A percentile compares a stretch with the other conserved stretches of the same genome.
Conservation (phyloP, 2,329 filamentous ascomycete genomes). For the Colletotrichum godetiae region DNA sequence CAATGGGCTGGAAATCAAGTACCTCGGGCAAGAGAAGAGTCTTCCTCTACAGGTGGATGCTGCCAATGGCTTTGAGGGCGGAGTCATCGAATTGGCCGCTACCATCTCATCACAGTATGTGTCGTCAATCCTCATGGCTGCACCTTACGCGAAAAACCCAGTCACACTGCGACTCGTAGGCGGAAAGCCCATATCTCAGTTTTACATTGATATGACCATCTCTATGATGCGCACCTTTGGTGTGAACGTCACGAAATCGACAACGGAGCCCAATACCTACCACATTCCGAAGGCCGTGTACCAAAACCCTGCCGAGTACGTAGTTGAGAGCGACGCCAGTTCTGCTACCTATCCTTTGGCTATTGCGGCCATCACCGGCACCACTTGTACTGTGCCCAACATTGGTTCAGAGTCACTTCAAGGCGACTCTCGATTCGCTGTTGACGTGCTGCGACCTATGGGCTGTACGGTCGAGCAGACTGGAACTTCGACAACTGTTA, state of each 20-base stretch:
- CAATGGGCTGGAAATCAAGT: conserved; percentile 90
- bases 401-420: conserved; percentile 93
- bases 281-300: conserved; percentile 90
- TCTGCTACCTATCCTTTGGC: conserved; percentile 97
- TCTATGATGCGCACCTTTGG: conserved; percentile 97
- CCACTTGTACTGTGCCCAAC: conserved; percentile 94
- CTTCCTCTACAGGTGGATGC: conserved; percentile 87
- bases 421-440: conserved; percentile 92
- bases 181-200: conserved; percentile 97
- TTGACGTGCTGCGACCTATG: conserved; percentile 92
- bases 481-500: conserved; percentile 88
- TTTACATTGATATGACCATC: conserved; percentile 99
- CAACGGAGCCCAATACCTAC: conserved; percentile 88
- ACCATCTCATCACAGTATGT: conserved; percentile 99
- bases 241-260: conserved; percentile 80
- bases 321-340: conserved; percentile 96
- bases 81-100: conserved; percentile 89
- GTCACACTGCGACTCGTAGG: conserved; percentile 91
- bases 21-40: conserved; percentile 85
- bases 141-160: conserved; percentile 93
- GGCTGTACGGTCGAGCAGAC: conserved; percentile 91
- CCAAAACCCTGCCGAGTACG: conserved; percentile 85
- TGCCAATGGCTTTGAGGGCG: conserved; percentile 84
- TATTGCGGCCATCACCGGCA: conserved; percentile 94
- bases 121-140: conserved; percentile 95